Evolutionary conservation across 345 rosid genomes (phyloP), one percentile per base, ranked within the genome.

Genomic region (Gossypium arboreum): DNA sequence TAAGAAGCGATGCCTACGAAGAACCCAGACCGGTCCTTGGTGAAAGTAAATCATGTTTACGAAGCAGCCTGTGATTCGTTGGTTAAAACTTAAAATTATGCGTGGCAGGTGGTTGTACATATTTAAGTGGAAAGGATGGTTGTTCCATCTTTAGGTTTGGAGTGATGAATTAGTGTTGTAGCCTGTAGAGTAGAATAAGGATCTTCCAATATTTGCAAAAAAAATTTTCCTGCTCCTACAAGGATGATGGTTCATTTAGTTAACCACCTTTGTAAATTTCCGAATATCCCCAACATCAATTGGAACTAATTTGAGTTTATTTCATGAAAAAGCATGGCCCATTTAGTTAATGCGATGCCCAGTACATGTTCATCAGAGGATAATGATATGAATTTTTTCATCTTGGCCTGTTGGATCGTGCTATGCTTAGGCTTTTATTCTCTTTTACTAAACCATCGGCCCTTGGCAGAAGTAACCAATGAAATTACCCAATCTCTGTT

Each of bases 1-100:
- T 7, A 88, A 90, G 88, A 90, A 79, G 79, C 86, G 68, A 75
- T 80, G 91, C 81, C 79, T 93, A 84, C 84, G 93, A 82, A 82
- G 97, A 83, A 89, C 98, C 22, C 89, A 89, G 80, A 90, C 98
- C 1, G 91, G 94, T 78, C 98, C 94, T 12, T 95, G 97, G 99
- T 95, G 85, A 89, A 68, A 20, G 72, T 58, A 39, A 34, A 34
- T 34, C 41, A 34, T 34, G 41, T 5, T 5, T 5, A 5, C 41
- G 66, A 67, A 55, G 18, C 58, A 68, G 76, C 64, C 66, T 70
- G 63, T 70, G 77, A 74, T 77, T 79, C 68, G 57, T 77, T 77
- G 52, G 71, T 79, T 44, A 16, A 1, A 54, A 17, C 22, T 17
- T 34, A 34, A 67, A 79, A 71, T 61, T 27, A 66, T 77, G 70